phyloP scores from a whole-genome alignment of 140 eudicot species.

The Oenanthe javanica region DNA sequence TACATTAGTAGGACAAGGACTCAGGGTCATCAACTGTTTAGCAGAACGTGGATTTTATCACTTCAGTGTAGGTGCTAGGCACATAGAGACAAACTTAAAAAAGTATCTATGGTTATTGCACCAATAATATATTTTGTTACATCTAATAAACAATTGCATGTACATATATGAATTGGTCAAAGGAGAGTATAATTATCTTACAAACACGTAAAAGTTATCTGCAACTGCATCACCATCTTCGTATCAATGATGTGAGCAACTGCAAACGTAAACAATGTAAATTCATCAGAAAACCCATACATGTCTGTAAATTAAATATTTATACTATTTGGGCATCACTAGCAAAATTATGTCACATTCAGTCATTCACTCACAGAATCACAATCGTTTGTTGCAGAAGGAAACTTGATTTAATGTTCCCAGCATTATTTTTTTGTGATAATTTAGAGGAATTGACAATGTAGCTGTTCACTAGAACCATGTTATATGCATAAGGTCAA shows the following conservation, averaged over 20 bases:
- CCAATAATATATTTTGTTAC: background rate
- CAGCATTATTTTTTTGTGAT: background rate
- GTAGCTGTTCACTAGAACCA: background rate
- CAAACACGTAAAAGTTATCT: background rate
- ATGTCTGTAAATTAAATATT: background rate
- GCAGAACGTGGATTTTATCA: background rate
- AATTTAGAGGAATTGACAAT: background rate
- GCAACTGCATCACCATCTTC: slow-evolving; percentile 66
- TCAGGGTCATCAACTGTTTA: background rate
- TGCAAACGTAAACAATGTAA: slow-evolving; percentile 19
- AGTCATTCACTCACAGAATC: too few species aligned
- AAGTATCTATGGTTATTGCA: background rate
- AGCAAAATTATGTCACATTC: background rate
- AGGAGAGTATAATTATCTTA: background rate
- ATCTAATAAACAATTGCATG: background rate
- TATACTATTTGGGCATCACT: too few species aligned
- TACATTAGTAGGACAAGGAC: background rate
- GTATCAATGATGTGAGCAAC: slow-evolving; percentile 77
- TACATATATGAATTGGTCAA: background rate
- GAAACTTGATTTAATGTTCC: background rate
- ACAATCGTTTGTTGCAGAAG: background rate
- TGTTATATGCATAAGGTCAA: background rate
- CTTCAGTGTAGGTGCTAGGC: background rate
- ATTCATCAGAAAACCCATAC: background rate
- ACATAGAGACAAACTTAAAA: background rate